phyloP scores from a whole-genome alignment of 768 basidiomycete species.

The Russula sp. region DNA sequence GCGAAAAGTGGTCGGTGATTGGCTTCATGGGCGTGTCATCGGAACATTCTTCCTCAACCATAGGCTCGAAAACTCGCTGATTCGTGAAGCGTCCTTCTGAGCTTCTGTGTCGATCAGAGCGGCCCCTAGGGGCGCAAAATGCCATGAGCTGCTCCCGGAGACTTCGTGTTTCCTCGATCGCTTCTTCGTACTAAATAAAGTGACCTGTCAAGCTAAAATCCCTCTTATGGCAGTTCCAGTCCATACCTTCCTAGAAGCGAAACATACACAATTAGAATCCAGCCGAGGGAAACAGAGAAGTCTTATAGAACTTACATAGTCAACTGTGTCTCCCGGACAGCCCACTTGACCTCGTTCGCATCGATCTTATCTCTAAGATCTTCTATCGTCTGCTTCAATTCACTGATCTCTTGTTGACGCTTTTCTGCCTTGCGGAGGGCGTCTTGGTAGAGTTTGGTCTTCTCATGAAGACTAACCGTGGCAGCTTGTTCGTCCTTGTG shows the following conservation, averaged over 20 bases:
- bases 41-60: conserved; percentile 19
- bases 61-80: conserved; percentile 18
- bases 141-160: conserved; percentile 19
- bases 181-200: conserved; percentile 20
- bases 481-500: conserved; percentile 24
- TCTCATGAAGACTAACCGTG: conserved; percentile 16
- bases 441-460: conserved; percentile 21
- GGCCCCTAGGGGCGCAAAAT: conserved; percentile 13
- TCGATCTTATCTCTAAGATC: conserved; percentile 19
- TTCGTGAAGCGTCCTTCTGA: conserved; percentile 4
- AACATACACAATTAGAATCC: conserved; percentile 2
- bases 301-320: conserved; percentile 5
- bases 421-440: conserved; percentile 13
- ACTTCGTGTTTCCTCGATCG: conserved; percentile 20
- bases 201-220: conserved; percentile 1
- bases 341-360: conserved; percentile 15
- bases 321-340: conserved; percentile 16
- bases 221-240: neutral
- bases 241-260: conserved; percentile 20
- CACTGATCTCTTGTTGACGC: conserved; percentile 11
- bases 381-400: conserved; percentile 12
- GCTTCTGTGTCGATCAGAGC: conserved; percentile 17
- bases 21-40: conserved; percentile 7
- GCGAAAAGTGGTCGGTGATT: conserved; percentile 21
- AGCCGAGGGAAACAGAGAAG: neutral